A percentile compares a stretch with the other conserved stretches of the same genome.
phyloP scores from a whole-genome alignment of 2,329 filamentous ascomycete species.

The Pseudogymnoascus sp. region DNA sequence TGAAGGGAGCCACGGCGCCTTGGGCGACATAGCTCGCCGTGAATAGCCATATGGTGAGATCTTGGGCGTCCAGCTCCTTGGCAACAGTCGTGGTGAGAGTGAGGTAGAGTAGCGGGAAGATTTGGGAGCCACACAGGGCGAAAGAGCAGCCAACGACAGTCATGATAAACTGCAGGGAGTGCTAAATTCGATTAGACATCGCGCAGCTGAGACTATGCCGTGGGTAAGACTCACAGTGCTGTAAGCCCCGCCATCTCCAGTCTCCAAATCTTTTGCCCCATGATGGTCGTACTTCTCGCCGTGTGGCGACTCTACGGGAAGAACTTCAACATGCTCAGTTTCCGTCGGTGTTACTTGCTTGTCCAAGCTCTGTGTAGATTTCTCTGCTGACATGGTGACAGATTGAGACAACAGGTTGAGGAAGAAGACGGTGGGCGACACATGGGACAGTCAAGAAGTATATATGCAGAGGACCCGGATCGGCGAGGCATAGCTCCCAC shows the following conservation, averaged over 20 bases:
- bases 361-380: neutral
- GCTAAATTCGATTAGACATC: neutral
- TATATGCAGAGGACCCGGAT: neutral
- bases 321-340: neutral
- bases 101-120: conserved; percentile 6
- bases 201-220: neutral
- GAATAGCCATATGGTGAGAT: conserved; percentile 18
- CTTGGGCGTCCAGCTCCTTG: conserved; percentile 10
- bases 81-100: neutral
- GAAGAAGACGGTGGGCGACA: neutral
- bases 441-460: neutral
- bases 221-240: neutral
- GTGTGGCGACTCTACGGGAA: neutral
- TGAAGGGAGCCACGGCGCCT: conserved; percentile 19
- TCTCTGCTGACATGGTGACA: neutral
- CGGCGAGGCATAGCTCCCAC: neutral
- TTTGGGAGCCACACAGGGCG: conserved; percentile 13
- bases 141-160: conserved; percentile 15
- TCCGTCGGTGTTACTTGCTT: neutral
- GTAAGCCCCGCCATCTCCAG: neutral
- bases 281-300: neutral
- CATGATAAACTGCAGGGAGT: conserved; percentile 9
- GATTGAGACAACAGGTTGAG: neutral
- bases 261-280: neutral
- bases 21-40: conserved; percentile 15